These are phyloP conservation scores for Musa balbisiana DNA, from an alignment of 202 grass and related monocot genomes.

Conservation along the genomic window DNA sequence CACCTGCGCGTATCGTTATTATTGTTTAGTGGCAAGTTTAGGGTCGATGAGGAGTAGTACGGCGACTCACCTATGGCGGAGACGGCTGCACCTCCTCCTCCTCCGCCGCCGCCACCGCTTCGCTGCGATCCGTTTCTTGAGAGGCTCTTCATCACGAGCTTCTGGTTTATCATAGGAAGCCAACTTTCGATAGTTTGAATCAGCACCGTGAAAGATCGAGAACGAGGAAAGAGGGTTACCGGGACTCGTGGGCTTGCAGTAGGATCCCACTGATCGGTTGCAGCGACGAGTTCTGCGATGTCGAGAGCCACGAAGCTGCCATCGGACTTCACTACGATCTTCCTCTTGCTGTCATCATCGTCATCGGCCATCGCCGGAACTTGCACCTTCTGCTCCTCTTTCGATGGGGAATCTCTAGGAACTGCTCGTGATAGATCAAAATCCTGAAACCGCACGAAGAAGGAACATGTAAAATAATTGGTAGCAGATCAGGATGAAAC, in stretches of 20 bases:
- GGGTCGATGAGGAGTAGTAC: background rate
- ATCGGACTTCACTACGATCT: background rate
- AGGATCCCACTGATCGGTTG: background rate
- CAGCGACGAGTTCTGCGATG: background rate
- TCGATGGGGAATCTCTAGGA: background rate
- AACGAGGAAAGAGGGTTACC: background rate
- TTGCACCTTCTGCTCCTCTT: background rate
- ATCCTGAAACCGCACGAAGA: background rate
- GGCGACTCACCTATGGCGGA: background rate
- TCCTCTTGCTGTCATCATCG: background rate
- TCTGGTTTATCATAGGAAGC: too few relatives aligned
- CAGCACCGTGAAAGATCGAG: background rate
- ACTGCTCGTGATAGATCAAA: background rate
- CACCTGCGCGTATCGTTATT: background rate
- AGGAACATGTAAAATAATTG: too few relatives aligned
- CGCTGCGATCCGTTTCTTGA: background rate
- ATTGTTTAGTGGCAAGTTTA: too few relatives aligned
- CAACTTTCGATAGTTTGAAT: too few relatives aligned
- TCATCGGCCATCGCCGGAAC: background rate
- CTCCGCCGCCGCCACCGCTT: background rate
- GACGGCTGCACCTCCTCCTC: background rate
- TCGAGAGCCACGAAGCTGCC: background rate
- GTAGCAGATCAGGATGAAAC: too few relatives aligned
- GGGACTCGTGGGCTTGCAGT: background rate
- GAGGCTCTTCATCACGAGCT: background rate